These are phyloP conservation scores for Penicillium vulpinum DNA, from an alignment of 2,329 filamentous ascomycete species.

Conservation along the genomic window DNA sequence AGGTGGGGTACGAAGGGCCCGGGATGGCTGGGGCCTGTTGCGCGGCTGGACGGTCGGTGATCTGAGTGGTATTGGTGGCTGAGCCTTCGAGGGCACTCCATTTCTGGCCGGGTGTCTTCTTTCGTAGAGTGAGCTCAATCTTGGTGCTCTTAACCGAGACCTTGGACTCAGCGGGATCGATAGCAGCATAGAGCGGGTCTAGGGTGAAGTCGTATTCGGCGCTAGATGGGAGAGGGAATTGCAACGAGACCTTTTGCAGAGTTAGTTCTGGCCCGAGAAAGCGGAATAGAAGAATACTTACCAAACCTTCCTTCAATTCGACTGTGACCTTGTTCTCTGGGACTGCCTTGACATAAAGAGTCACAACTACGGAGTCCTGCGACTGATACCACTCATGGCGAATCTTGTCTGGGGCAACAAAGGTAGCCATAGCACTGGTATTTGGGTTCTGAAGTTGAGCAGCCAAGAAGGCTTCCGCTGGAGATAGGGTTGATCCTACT, in stretches of 20 bases:
- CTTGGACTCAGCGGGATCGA: constrained; percentile 63
- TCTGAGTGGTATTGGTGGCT: constrained; percentile 23
- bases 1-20: constrained; percentile 75
- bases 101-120: constrained; percentile 64
- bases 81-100: constrained; percentile 63
- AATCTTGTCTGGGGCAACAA: constrained; percentile 55
- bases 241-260: constrained; percentile 51
- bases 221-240: constrained; percentile 58
- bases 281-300: constrained; percentile 28
- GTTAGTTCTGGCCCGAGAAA: background rate
- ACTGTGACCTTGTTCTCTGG: constrained; percentile 57
- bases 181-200: constrained; percentile 65
- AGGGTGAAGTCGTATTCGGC: constrained; percentile 62
- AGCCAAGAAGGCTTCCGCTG: background rate
- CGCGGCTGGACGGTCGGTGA: constrained; percentile 21
- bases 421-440: constrained; percentile 1
- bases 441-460: background rate
- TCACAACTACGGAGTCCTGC: constrained; percentile 60
- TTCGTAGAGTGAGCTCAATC: constrained; percentile 73
- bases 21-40: constrained; percentile 25
- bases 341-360: constrained; percentile 65
- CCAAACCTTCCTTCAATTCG: constrained; percentile 52
- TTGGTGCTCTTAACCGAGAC: constrained; percentile 72
- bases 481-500: background rate
- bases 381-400: constrained; percentile 71